Conservation (phyloP, 768 basidiomycete genomes). For the Russula vinacea region DNA sequence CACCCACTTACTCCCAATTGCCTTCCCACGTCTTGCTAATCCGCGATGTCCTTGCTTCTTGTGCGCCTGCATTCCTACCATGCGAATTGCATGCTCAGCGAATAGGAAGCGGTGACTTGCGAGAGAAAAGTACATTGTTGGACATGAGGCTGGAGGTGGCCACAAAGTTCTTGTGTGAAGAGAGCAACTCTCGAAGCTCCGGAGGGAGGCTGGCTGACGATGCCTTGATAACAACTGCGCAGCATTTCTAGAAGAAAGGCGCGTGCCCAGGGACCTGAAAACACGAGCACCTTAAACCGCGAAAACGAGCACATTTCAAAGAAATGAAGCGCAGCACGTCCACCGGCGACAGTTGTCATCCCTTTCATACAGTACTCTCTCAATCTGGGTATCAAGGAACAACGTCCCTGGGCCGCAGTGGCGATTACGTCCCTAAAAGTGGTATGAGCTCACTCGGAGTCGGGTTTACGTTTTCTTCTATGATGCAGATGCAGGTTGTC, state of each 20-base stretch:
- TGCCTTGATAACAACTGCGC: constrained; percentile 32
- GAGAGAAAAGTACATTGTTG: constrained; percentile 57
- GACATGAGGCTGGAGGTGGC: constrained; percentile 45
- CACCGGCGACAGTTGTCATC: constrained; percentile 34
- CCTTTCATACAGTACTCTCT: not conserved
- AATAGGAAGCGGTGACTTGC: constrained; percentile 47
- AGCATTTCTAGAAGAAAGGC: constrained; percentile 42
- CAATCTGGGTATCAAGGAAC: not conserved
- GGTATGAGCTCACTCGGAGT: not conserved
- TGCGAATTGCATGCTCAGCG: too few species aligned
- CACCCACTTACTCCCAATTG: constrained; percentile 26
- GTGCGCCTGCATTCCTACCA: constrained; percentile 28
- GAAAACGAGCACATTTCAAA: constrained; percentile 47
- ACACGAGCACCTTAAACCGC: not conserved
- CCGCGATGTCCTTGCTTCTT: too few species aligned
- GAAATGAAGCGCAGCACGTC: constrained; percentile 56
- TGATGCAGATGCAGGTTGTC: not conserved
- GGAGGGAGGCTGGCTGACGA: constrained; percentile 34
- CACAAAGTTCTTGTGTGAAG: constrained; percentile 43
- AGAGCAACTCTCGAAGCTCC: constrained; percentile 43
- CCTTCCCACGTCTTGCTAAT: constrained; percentile 23
- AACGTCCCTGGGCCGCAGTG: not conserved
- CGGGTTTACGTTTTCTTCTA: not conserved
- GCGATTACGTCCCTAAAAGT: not conserved
- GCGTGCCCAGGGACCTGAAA: constrained; percentile 44